Evolutionary conservation across 345 rosid species (phyloP), one percentile per base, ranked within the genome.

Genomic region (Ceriops zippeliana): DNA sequence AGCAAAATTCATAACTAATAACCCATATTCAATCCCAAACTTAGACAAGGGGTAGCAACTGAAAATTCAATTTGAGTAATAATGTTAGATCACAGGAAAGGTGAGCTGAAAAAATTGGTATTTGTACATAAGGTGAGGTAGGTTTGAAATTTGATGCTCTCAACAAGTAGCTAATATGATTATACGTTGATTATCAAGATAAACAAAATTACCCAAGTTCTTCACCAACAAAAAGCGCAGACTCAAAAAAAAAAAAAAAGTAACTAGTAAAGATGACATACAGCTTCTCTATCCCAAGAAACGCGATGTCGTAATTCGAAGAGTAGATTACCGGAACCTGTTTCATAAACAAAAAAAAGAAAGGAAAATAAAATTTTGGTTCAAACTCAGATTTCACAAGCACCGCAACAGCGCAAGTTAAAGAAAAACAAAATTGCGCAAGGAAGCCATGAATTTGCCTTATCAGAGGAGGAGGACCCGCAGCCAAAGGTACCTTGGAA

Each of bases 211-310:
- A 4, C 5, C 59, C 22, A 54, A 22, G 10, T 27, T 17, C 2
- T 42, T 17, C 22, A 19, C 13, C 35, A 56, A 42, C 34, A 28
- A 26, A 24, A 10, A 30, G 1, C 1, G 7, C 31, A 54, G 6
- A 49, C 28, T 1, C 26, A 28, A 28, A 28, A 28, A 28, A 28
- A 28, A 28, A 28, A 67, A 5, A 11, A 47, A 8, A 52, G 47
- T 2, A 10, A 38, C 57, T 5, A 21, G 5, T 32, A 31, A 28
- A 22, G 51, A 35, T 30, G 13, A 66, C 93, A 79, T 76, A 93
- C 98, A 91, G 75, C 68, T 93, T 93, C 85, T 91, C 98, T 7
- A 93, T 79, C 68, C 98, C 98, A 67, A 89, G 73, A 82, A 93
- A 91, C 6, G 92, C 67, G 72, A 93, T 93, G 68, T 89, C 81